Percentiles rank a stretch among this genome's conserved stretches.
These are phyloP conservation scores for Fusarium falciforme DNA, from an alignment of 2,329 filamentous ascomycete genomes.

Conservation along the genomic window DNA sequence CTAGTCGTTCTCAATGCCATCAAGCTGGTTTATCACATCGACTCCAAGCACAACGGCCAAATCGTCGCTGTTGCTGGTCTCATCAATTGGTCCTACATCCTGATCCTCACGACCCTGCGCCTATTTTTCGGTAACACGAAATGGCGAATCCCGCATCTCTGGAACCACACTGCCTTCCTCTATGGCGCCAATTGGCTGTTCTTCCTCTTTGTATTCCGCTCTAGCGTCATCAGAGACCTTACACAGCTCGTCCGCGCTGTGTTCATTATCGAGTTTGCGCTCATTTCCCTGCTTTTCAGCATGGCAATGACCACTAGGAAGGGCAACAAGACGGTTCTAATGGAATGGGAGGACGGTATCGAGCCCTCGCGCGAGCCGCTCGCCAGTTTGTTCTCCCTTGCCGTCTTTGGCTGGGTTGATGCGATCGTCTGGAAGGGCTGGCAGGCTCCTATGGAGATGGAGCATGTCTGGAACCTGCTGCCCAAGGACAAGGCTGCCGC, in stretches of 20 bases:
- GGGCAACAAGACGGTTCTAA: slow-evolving; percentile 87
- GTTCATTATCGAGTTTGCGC: slow-evolving; percentile 77
- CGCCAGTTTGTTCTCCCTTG: slow-evolving; percentile 88
- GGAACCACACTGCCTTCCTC: slow-evolving; percentile 91
- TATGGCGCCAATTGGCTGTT: slow-evolving; percentile 88
- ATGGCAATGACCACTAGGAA: slow-evolving; percentile 87
- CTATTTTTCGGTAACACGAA: slow-evolving; percentile 73
- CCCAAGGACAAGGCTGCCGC: slow-evolving; percentile 87
- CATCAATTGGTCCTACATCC: slow-evolving; percentile 82
- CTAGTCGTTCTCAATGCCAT: slow-evolving; percentile 77
- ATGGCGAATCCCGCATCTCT: slow-evolving; percentile 78
- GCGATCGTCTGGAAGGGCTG: slow-evolving; percentile 90
- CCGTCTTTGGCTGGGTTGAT: slow-evolving; percentile 93
- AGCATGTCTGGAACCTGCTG: slow-evolving; percentile 91
- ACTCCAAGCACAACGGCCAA: slow-evolving; percentile 68
- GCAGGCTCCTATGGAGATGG: slow-evolving; percentile 82
- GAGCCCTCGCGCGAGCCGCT: slow-evolving; percentile 88
- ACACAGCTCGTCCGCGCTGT: slow-evolving; percentile 70
- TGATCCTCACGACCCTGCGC: slow-evolving; percentile 78
- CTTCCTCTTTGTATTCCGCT: slow-evolving; percentile 82
- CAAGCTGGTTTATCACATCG: slow-evolving; percentile 66
- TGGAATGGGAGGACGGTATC: slow-evolving; percentile 91
- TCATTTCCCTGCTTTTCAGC: slow-evolving; percentile 78
- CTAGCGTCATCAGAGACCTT: slow-evolving; percentile 79
- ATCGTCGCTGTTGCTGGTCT: slow-evolving; percentile 75